Base-by-base conservation (phyloP, 1,284 basidiomycete species). In the Leccinum angustisporum region DNA sequence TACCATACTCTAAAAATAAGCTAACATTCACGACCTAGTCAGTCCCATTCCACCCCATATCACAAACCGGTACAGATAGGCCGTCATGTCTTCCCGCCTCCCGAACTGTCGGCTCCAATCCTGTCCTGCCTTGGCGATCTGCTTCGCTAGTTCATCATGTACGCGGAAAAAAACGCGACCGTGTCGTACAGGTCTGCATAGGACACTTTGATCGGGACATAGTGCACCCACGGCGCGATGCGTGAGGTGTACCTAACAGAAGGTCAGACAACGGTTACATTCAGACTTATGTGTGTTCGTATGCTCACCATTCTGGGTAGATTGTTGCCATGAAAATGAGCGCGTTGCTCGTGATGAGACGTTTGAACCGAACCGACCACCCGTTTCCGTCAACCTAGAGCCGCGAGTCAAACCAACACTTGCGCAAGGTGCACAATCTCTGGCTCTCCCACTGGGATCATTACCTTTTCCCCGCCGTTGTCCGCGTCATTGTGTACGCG, bases 351-450 rank as follows among this genome's bases (percentile, higher is more conserved):
- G 83, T 82, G 65, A 91, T 83, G 9, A 90, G 77, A 0, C 86
- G 77, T 65, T 87, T 86, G 73, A 90, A 90, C 1, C 88, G 81
- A 34, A 84, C 81, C 9, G 84, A 87, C 87, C 88, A 90, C 1
- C 84, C 87, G 66, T 90, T 87, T 2, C 88, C 88, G 65, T 90
- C 86, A 13, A 85, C 73, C 84, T 85, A 38, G 11, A 61, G 9
- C 14, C 4, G 14, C 5, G 4, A n/a, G 51, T 64, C 43, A 57
- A 52, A 5, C 3, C 31, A 5, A 30, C 7, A 18, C 10, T 25
- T 16, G n/a, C 2, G 75, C 72, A 57, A 79, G 76, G 30, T 69
- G 69, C 5, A 78, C 63, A 27, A 72, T 65, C 27, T 75, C 67
- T 0, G 81, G 75, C 13, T 74, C 63, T 0, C 87, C 87, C 11